phyloP scores from a whole-genome alignment of 2,329 filamentous ascomycete genomes.

The Colletotrichum truncatum region DNA sequence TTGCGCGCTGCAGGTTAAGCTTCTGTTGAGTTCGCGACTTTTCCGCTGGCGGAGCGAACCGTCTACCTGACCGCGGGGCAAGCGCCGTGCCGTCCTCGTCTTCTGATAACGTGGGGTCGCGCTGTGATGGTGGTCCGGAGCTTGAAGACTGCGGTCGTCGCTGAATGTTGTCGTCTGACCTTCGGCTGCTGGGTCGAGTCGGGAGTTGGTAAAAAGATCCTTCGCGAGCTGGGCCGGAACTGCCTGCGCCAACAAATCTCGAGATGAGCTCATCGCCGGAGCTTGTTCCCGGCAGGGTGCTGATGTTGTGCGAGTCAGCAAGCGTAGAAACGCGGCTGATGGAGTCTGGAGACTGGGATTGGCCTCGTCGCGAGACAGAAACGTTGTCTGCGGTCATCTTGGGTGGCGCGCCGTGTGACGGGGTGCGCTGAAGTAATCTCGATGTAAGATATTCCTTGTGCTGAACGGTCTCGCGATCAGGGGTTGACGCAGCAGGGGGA shows the following conservation, averaged over 20 bases:
- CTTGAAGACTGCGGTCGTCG: constrained; percentile 55
- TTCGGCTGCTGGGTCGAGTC: constrained; percentile 38
- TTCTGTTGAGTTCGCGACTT: constrained; percentile 79
- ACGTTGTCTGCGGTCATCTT: constrained; percentile 71
- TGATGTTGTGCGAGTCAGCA: constrained; percentile 44
- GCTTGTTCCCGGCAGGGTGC: constrained; percentile 31
- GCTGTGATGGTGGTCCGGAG: constrained; percentile 35
- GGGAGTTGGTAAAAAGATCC: constrained; percentile 60
- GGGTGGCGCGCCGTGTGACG: constrained; percentile 69
- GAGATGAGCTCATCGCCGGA: constrained; percentile 56
- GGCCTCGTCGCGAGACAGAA: constrained; percentile 49
- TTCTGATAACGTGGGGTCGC: constrained; percentile 22
- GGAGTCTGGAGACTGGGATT: constrained; percentile 44
- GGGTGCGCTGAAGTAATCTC: constrained; percentile 70
- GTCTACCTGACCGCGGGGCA: constrained; percentile 52
- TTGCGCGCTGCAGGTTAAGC: constrained; percentile 77
- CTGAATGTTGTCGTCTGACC: constrained; percentile 41
- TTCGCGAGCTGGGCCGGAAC: constrained; percentile 58
- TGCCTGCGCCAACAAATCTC: constrained; percentile 64
- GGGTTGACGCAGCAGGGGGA: constrained; percentile 35
- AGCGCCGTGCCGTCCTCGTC: constrained; percentile 55
- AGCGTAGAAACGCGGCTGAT: constrained; percentile 49
- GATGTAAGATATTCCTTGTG: constrained; percentile 76
- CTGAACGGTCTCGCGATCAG: constrained; percentile 52
- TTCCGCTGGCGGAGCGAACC: constrained; percentile 55